Base-by-base conservation (phyloP, 2,329 filamentous ascomycete species). In the Talaromyces atroroseus region DNA sequence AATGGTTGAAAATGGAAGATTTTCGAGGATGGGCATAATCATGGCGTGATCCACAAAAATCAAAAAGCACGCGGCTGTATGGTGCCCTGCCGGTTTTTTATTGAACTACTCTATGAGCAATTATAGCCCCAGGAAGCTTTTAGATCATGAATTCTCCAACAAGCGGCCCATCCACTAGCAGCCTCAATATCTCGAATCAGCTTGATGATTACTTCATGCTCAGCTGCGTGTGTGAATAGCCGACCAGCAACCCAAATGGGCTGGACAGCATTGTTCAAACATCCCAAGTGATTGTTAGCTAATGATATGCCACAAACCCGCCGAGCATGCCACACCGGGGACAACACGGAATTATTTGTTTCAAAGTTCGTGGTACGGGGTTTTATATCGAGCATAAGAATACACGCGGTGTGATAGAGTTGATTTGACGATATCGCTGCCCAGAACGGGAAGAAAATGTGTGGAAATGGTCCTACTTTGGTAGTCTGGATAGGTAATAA, bases 351-450 rank as follows among this genome's bases (percentile, higher is more conserved):
- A 3, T 32, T 32, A 5, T 57, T 62, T 5, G 61, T 53, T 11
- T 58, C 59, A 3, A 68, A 42, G 20, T 61, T 61, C 0, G 60
- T 66, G 29, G 58, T 66, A 59, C 67, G 72, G 1, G 78, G 76
- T 60, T 71, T 75, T 14, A 72, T 71, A 23, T 74, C 73, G 0
- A 84, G 68, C 12, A 84, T 70, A 10, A 83, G 63, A 11, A 82
- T 76, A 59, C 77, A 80, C 8, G 79, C 75, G 0, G 82, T 82
- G 60, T 84, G 81, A 47, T 82, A 81, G 0, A 84, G 70, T 60
- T 83, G 81, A 51, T 80, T 83, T 0, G 77, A 77, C 0, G 80
- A 83, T 24, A 83, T 83, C 3, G 78, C 80, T 0, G 79, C 77
- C 74, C 76, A 80, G 57, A 80, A 76, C 1, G 75, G 65, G 62